A percentile compares a stretch with the other conserved stretches of the same genome.
phyloP scores from a whole-genome alignment of 257 asterid genomes.

The Solanum peruvianum region DNA sequence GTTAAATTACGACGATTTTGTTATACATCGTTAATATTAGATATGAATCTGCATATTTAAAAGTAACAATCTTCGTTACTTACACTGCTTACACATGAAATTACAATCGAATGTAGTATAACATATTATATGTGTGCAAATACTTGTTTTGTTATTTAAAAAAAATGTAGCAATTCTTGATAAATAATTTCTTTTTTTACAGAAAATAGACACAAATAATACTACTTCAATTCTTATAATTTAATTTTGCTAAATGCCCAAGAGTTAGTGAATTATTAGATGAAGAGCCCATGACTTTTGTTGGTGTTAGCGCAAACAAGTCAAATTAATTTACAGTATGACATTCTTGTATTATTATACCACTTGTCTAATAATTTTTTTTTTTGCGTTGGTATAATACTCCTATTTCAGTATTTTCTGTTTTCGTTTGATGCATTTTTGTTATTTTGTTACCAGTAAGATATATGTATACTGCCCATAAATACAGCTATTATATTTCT shows the following conservation, averaged over 20 bases:
- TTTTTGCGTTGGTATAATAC: not conserved
- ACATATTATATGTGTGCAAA: not conserved
- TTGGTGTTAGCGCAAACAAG: not conserved
- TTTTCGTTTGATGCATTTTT: not conserved
- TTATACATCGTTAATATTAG: no score
- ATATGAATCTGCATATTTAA: not conserved
- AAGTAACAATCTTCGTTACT: not conserved
- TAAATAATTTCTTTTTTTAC: not conserved
- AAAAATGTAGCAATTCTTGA: not conserved
- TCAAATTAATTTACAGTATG: not conserved
- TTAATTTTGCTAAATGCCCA: not conserved
- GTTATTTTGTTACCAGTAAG: not conserved
- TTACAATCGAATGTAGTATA: not conserved
- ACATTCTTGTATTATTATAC: not conserved
- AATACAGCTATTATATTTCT: not conserved
- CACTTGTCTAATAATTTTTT: not conserved
- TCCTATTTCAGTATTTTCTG: not conserved
- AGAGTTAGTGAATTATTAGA: not conserved
- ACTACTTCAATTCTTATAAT: not conserved
- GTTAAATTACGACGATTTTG: accelerated
- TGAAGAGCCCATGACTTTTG: not conserved
- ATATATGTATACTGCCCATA: not conserved
- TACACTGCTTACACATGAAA: not conserved
- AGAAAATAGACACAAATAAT: not conserved
- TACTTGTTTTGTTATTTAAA: not conserved